Percentiles rank a stretch among this genome's conserved stretches.
These are phyloP conservation scores for Populus hybrid DNA, from an alignment of 441 rosid species.

Conservation along the genomic window DNA sequence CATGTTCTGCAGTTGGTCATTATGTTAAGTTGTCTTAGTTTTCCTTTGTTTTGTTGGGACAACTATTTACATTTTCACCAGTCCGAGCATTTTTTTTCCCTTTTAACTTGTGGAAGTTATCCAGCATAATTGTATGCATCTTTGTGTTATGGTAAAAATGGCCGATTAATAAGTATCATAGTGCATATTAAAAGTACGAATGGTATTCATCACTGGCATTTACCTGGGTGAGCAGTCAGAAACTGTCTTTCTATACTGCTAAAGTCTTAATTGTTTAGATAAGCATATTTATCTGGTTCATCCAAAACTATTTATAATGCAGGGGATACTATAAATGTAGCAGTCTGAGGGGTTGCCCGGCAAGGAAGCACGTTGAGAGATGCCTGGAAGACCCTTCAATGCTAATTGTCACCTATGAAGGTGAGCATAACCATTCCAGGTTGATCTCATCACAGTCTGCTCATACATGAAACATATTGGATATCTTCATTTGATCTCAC, in stretches of 20 bases:
- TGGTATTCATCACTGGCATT: neutral
- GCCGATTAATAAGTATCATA: neutral
- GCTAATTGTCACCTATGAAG: constrained; percentile 91
- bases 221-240: neutral
- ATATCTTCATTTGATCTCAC: constrained; percentile 12
- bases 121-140: no score
- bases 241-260: neutral
- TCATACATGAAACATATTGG: constrained; percentile 34
- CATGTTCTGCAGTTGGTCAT: neutral
- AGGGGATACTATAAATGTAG: constrained; percentile 98
- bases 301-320: constrained; percentile 13
- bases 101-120: no score
- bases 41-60: neutral
- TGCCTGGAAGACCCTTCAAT: constrained; percentile 81
- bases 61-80: neutral
- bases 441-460: constrained; percentile 53
- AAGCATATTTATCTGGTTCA: neutral
- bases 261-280: neutral
- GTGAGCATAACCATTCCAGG: constrained; percentile 80
- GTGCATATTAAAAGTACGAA: neutral
- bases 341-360: constrained; percentile 94
- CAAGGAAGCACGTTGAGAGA: constrained; percentile 95
- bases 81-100: no score
- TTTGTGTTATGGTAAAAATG: neutral
- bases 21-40: neutral